phyloP scores from a whole-genome alignment of 164 flowering plant species.

The Aristolochia contorta region DNA sequence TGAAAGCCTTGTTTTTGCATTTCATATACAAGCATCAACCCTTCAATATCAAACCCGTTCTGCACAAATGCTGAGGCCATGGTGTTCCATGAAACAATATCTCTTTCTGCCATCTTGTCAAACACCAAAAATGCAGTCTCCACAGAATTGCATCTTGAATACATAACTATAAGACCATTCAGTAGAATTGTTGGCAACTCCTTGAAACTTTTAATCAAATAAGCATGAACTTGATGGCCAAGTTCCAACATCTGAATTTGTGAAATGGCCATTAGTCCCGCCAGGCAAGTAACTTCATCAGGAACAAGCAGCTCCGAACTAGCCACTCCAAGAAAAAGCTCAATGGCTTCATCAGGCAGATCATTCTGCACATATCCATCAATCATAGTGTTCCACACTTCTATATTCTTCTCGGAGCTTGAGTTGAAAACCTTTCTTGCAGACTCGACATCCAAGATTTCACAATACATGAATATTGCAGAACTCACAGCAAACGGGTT shows the following conservation, averaged over 20 bases:
- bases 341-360: conserved; percentile 34
- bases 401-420: conserved; percentile 48
- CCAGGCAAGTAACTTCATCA: conserved; percentile 60
- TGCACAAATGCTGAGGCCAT: conserved; percentile 72
- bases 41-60: conserved; percentile 73
- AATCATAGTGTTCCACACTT: conserved; percentile 93
- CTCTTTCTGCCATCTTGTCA: conserved; percentile 59
- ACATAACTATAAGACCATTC: conserved; percentile 67
- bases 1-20: conserved; percentile 62
- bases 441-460: conserved; percentile 46
- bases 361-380: conserved; percentile 64
- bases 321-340: conserved; percentile 46
- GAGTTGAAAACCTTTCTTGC: conserved; percentile 53
- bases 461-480: conserved; percentile 54
- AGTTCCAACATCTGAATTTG: conserved; percentile 49
- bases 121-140: conserved; percentile 49
- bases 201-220: conserved; percentile 35
- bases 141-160: conserved; percentile 63
- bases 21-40: conserved; percentile 61
- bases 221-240: conserved; percentile 65
- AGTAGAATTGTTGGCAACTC: conserved; percentile 24
- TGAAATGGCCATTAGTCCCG: conserved; percentile 58
- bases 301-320: conserved; percentile 24
- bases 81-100: conserved; percentile 87
- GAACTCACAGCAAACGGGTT: conserved; percentile 73